A percentile compares a stretch with the other conserved stretches of the same genome.
phyloP scores from a whole-genome alignment of 257 asterid species.

The Salvia miltiorrhiza region DNA sequence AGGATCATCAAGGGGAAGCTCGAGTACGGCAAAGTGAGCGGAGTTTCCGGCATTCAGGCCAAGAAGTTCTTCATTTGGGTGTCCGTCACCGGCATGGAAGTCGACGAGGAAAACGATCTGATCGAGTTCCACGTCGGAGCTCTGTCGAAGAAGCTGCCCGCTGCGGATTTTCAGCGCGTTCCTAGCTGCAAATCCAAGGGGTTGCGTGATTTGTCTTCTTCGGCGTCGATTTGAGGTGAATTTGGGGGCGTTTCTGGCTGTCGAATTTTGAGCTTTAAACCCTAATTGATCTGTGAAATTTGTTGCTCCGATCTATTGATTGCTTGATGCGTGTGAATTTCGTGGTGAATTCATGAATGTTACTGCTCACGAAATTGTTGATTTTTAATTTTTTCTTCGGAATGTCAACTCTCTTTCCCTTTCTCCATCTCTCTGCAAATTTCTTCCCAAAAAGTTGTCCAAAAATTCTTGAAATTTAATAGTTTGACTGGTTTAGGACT shows the following conservation, averaged over 20 bases:
- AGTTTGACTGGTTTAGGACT: too few relatives aligned
- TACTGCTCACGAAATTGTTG: too few relatives aligned
- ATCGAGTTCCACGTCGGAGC: constrained; percentile 63
- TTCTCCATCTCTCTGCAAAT: too few relatives aligned
- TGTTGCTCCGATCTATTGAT: not conserved
- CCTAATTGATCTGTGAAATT: not conserved
- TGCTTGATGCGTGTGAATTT: not conserved
- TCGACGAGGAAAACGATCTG: constrained; percentile 32
- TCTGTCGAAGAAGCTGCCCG: constrained; percentile 51
- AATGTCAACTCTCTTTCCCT: too few relatives aligned
- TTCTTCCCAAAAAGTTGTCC: too few relatives aligned
- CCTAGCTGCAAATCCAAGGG: constrained; percentile 44
- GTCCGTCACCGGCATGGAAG: constrained; percentile 55
- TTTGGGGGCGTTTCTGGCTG: constrained; percentile 2
- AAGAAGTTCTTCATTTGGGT: constrained; percentile 66
- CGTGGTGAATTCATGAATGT: not conserved
- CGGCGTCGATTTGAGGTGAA: constrained; percentile 46
- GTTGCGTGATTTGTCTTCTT: constrained; percentile 18
- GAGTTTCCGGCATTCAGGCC: constrained; percentile 70
- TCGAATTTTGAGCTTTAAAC: not conserved
- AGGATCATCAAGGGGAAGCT: constrained; percentile 51
- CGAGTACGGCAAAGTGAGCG: constrained; percentile 48
- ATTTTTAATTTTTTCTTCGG: too few relatives aligned
- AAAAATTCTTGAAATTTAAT: too few relatives aligned
- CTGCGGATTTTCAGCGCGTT: constrained; percentile 41